A percentile compares a stretch with the other conserved stretches of the same genome.
These are phyloP conservation scores for Stemphylium beticola DNA, from an alignment of 2,329 filamentous ascomycete genomes.

Conservation along the genomic window DNA sequence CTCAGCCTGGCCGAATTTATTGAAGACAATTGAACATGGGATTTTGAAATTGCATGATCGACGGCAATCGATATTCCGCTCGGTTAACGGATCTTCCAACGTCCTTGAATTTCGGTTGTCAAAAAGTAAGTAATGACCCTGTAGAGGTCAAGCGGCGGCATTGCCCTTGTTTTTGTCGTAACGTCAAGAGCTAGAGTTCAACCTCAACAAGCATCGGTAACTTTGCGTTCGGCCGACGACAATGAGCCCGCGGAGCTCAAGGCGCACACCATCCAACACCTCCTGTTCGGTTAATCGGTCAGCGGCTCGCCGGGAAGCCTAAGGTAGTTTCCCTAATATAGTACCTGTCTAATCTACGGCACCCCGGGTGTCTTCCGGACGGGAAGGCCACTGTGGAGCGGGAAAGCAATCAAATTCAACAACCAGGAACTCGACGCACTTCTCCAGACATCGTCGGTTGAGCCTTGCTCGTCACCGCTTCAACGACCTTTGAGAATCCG, in stretches of 20 bases:
- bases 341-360: no score
- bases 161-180: background rate
- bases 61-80: background rate
- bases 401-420: no score
- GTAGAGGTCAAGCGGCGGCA: no score
- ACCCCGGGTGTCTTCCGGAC: no score
- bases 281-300: background rate
- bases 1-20: background rate
- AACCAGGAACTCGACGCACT: background rate
- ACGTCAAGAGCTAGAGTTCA: background rate
- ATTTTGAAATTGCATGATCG: background rate
- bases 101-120: no score
- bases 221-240: background rate
- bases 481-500: background rate
- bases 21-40: background rate
- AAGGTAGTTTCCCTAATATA: background rate
- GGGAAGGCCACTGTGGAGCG: no score
- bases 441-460: background rate
- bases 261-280: background rate
- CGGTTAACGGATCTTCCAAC: background rate
- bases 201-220: background rate
- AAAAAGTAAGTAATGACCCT: no score
- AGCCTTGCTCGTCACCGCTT: background rate
- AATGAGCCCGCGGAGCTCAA: background rate
- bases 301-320: background rate